Conservation (phyloP, 176 grass and related monocot species). For the Musa acuminata region DNA sequence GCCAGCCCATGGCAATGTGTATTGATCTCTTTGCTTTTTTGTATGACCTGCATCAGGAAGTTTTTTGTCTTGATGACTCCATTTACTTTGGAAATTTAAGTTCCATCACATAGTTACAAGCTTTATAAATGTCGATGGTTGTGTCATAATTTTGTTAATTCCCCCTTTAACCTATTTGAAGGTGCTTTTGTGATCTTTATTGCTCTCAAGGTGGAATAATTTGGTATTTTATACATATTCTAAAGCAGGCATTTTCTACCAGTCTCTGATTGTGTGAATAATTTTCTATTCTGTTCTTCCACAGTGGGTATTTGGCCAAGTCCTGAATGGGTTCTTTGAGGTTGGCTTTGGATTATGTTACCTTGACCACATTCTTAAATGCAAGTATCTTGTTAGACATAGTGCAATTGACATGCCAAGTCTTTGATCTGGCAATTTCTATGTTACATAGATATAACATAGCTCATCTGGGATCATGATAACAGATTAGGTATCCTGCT, state of each 20-base stretch:
- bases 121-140: not conserved
- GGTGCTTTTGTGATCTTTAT: not conserved
- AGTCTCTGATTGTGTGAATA: not conserved
- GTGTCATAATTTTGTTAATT: not conserved
- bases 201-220: conserved; percentile 2
- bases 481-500: too few relatives aligned
- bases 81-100: not conserved
- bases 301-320: not conserved
- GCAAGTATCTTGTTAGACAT: too few relatives aligned
- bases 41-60: not conserved
- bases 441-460: too few relatives aligned
- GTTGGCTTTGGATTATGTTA: not conserved
- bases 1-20: too few relatives aligned
- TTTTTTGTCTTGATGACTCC: not conserved
- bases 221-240: not conserved
- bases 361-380: not conserved
- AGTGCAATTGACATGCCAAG: too few relatives aligned
- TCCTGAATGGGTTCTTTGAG: not conserved
- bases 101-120: not conserved
- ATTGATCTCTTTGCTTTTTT: too few relatives aligned
- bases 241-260: not conserved
- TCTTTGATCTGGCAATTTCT: too few relatives aligned
- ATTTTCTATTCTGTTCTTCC: not conserved
- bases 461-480: too few relatives aligned
- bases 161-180: not conserved